Base-by-base conservation (phyloP, 768 basidiomycete species). In the Daedalea quercina region DNA sequence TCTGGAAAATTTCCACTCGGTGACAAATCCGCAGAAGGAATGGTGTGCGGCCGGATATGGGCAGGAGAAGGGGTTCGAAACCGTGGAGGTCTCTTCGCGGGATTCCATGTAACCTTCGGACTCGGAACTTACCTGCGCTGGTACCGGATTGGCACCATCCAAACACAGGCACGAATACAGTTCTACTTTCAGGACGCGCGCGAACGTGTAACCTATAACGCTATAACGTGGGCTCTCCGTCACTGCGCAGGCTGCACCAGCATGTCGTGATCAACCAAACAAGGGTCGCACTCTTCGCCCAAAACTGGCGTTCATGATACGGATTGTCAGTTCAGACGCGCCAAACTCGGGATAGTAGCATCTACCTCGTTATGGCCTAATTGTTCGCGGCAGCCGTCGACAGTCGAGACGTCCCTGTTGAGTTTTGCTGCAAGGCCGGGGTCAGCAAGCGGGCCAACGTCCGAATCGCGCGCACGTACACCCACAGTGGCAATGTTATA, bases 21-120 rank as follows among this genome's bases (percentile, higher is more conserved):
- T 60, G 62, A 65, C 64, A 61, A 63, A 62, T 63, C 42, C 22
- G 41, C 25, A 51, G 12, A 42, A 42, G 28, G 50, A 44, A 44
- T 44, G 17, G 41, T 44, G 20, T 20, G 40, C 40, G 19, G 15
- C 41, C 24, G 42, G 15, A 31, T 44, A 8, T 23, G 50, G 49
- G 15, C 33, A 15, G 35, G 24, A 23, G 31, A 35, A 35, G 34
- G 17, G 25, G 45, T 31, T 47, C 45, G 34, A 35, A 17, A 35
- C 17, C 34, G 37, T 40, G n/a, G 50, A 43, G 24, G 42, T 31
- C 26, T 17, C 43, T 51, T 51, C 50, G 50, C 50, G 50, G 50
- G 50, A 49, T 31, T 20, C 47, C 33, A 31, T 6, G 11, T 22
- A 15, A 9, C 24, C 46, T 26, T 50, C 35, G 49, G 19, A 25